Evolutionary conservation across 805 yeast species (phyloP).

Genomic region (Candida orba): DNA sequence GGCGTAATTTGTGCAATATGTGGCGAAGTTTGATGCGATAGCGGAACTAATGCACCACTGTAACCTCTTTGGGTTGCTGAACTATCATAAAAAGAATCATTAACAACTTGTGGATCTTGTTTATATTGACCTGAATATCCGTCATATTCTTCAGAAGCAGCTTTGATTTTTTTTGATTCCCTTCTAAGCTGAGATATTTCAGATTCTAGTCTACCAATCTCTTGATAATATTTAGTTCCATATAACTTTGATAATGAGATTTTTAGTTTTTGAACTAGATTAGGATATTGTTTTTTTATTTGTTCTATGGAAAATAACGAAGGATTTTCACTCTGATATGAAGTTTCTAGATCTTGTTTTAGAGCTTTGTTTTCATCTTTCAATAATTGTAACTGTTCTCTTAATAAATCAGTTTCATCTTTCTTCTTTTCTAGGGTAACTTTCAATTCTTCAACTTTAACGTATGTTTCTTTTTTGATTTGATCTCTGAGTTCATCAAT

Average conservation of each 20-base stretch:
- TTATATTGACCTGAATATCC: not conserved
- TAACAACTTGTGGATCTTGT: not conserved
- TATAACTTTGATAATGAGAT: constrained; percentile 5
- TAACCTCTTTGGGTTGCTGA: too few species aligned
- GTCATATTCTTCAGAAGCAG: not conserved
- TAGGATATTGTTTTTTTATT: constrained; percentile 6
- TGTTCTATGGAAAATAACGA: constrained; percentile 1
- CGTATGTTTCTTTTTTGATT: not conserved
- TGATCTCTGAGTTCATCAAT: constrained; percentile 1
- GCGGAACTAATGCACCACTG: too few species aligned
- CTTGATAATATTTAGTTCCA: constrained; percentile 1
- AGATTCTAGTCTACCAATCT: constrained; percentile 4
- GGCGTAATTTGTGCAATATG: too few species aligned
- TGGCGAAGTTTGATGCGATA: too few species aligned
- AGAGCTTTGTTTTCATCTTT: not conserved
- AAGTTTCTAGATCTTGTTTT: not conserved
- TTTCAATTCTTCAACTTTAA: not conserved
- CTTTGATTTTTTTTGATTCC: not conserved
- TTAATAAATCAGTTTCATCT: not conserved
- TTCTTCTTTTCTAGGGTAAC: not conserved
- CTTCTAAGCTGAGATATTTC: not conserved
- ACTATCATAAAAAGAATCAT: too few species aligned
- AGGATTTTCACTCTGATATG: not conserved
- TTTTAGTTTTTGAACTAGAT: constrained; percentile 4
- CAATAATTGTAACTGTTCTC: not conserved